Evolutionary conservation across 768 basidiomycete species (phyloP), one percentile per base, ranked within the genome.

Genomic region (Fomitopsis serialis): DNA sequence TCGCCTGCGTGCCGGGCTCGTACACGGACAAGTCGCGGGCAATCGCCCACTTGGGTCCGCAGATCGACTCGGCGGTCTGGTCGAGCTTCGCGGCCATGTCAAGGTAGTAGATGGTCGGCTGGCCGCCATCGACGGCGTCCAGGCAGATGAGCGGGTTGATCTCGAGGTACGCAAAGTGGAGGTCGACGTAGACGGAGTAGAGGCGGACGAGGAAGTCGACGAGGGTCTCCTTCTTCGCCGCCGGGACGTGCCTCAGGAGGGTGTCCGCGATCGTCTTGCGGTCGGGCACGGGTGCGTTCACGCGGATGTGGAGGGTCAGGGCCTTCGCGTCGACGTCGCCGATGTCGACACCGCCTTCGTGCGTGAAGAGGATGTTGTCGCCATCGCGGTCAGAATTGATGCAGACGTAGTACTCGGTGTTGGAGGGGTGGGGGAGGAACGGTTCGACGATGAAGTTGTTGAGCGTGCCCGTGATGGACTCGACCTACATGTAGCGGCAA

Each of bases 11-110:
- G 45, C 73, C 74, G 19, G 70, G 61, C 61, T 88, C 85, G 66
- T 89, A 85, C 24, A 92, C 76, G 32, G 85, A 79, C 53, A 89
- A 70, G 70, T 98, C 97, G 63, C 96, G 87, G 45, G 96, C 96
- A 62, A 98, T 86, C 34, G 96, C 92, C 97, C 96, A 99, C 75
- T 97, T 99, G 63, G 92, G 92, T 21, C 97, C 96, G 65, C 92
- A 96, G 66, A 98, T 90, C 67, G 85, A 94, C 73, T 99, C 96
- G 42, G 97, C 97, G 8, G 97, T 98, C 75, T 98, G 97, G 68
- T 99, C 97, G 59, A 99, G 88, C 78, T 98, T 99, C 63, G 96
- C 97, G 40, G 97, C 97, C 96, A 99, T 98, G 70, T 99, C 96
- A 58, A 99, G 87, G 76, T 94, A 98, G 73, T 89, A 87, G 64